Evolutionary conservation across 805 yeast species (phyloP).

Genomic region (baker's yeast (Saccharomyces cerevisiae)): DNA sequence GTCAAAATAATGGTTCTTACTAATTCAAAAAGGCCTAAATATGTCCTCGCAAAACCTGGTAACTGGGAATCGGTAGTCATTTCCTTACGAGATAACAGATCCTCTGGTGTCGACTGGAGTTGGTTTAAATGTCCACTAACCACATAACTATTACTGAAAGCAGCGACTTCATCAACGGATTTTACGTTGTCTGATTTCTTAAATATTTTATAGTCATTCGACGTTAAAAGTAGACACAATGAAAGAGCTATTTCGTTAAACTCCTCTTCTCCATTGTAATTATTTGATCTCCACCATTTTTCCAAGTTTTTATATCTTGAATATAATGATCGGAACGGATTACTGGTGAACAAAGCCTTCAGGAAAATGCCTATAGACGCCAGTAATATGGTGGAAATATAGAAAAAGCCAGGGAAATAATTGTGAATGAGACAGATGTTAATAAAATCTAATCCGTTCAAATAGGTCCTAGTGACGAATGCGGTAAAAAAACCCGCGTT

Average conservation of each 20-base stretch:
- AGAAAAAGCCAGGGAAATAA: background rate
- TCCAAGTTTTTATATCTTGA: background rate
- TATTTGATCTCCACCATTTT: background rate
- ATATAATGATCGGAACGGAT: background rate
- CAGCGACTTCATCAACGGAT: background rate
- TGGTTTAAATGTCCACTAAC: slow-evolving; percentile 20
- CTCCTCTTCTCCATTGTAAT: background rate
- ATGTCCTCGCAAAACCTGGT: slow-evolving; percentile 5
- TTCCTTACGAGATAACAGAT: slow-evolving; percentile 1
- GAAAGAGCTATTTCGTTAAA: background rate
- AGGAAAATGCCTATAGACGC: background rate
- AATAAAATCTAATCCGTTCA: background rate
- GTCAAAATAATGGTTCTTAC: slow-evolving; percentile 9
- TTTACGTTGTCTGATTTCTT: background rate
- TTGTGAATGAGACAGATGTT: background rate
- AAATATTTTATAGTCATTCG: background rate
- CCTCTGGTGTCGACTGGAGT: slow-evolving; percentile 13
- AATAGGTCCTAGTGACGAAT: background rate
- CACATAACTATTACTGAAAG: slow-evolving; percentile 6
- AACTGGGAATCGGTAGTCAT: background rate
- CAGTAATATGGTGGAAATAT: background rate
- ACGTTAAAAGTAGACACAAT: background rate
- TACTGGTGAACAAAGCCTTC: background rate
- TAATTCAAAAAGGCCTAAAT: slow-evolving; percentile 7
- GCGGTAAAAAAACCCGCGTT: slow-evolving; percentile 32